These are phyloP conservation scores for Rhizopogon salebrosus DNA, from an alignment of 768 basidiomycete genomes.

Conservation along the genomic window DNA sequence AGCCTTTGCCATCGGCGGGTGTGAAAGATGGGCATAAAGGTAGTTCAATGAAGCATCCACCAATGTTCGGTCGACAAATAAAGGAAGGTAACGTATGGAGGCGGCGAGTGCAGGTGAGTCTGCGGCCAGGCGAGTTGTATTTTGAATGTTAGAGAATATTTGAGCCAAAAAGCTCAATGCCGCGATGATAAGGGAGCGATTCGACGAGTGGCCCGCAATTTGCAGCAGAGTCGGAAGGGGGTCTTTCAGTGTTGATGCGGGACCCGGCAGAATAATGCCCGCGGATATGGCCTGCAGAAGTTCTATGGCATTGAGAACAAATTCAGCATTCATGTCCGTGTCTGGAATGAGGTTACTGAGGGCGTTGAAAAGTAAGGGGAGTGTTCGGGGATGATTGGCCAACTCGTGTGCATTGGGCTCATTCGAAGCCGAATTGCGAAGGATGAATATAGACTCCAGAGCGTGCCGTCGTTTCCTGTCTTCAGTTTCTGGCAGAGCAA, in stretches of 20 bases:
- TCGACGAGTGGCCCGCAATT: constrained; percentile 53
- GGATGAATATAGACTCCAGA: constrained; percentile 77
- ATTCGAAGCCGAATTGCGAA: constrained; percentile 80
- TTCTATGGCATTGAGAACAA: constrained; percentile 67
- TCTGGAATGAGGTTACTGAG: constrained; percentile 56
- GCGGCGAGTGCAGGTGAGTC: constrained; percentile 58
- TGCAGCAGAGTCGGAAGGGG: constrained; percentile 55
- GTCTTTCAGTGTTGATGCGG: constrained; percentile 34
- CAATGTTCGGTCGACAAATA: constrained; percentile 64
- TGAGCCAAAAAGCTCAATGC: constrained; percentile 55
- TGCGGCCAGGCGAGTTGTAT: constrained; percentile 46
- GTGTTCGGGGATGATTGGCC: constrained; percentile 51
- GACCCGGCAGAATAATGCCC: constrained; percentile 33
- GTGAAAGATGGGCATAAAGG: constrained; percentile 69
- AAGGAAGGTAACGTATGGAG: constrained; percentile 66
- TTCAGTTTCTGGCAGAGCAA: constrained; percentile 47
- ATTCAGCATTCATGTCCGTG: constrained; percentile 67
- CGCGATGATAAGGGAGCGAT: constrained; percentile 72
- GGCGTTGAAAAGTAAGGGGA: constrained; percentile 60
- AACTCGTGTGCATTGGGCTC: constrained; percentile 64
- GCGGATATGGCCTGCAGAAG: constrained; percentile 59
- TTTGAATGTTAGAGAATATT: constrained; percentile 57
- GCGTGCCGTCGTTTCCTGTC: constrained; percentile 65
- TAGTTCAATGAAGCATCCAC: constrained; percentile 72
- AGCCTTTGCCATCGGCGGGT: constrained; percentile 69